Base-by-base conservation (phyloP, 208 protist species). In the Trypanosoma boissoni region DNA sequence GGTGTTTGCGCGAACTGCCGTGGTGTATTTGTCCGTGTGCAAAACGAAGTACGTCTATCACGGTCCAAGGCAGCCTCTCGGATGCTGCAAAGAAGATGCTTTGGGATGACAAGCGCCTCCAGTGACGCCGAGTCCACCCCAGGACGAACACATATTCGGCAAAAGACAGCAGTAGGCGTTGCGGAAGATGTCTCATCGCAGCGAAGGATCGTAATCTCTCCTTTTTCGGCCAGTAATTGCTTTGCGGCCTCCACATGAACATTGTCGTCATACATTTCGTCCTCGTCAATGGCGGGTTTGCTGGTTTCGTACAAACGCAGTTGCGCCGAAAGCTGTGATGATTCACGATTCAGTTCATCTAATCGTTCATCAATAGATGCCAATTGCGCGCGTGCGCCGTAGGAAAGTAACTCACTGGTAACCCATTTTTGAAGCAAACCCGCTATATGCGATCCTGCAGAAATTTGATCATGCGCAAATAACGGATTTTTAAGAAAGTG, bases 351-450 rank as follows among this genome's bases (percentile, higher is more conserved):
- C 20, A 53, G 23, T 18, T 51, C 48, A 2, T 1, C 18, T 28
- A 69, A 23, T 4, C 32, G 43, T 16, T 28, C 28, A 9, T 69
- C 54, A 21, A 63, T 43, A 6, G 9, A 41, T 31, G 26, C 27
- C 28, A 62, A 28, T 20, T 10, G 14, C 8, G 32, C 32, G 20
- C 54, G 55, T 31, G 55, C 26, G n/a, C 62, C 28, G 41, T 58
- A 62, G 3, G 62, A 39, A 18, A 62, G 32, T 10, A 63, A 31
- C 28, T 69, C 64, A 9, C 46, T 32, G 16, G 21, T 20, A 21
- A 69, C 49, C 64, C 64, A 69, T 48, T 58, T 69, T 48, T 63
- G 64, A 32, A 69, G 28, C 1, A 69, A 36, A 2, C 36, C 64
- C 12, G 39, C 55, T 42, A 69, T 1, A 24, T 34, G 31, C 52